phyloP scores from a whole-genome alignment of 2,329 filamentous ascomycete genomes.

The Cladosporium sp. region DNA sequence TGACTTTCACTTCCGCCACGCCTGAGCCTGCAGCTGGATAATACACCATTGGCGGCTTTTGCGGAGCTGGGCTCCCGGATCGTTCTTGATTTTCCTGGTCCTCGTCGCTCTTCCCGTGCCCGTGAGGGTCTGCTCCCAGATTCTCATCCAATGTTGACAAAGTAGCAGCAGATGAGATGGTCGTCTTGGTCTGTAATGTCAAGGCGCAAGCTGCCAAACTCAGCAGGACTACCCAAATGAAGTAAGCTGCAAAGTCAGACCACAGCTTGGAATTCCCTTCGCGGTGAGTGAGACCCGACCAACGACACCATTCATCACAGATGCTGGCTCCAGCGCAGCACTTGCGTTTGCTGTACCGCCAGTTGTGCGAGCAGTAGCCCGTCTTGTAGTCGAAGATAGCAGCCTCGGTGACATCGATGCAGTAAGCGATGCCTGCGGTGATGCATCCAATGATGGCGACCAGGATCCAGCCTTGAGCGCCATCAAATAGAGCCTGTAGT shows the following conservation, averaged over 20 bases:
- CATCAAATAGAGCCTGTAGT: conserved; percentile 71
- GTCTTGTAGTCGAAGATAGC: conserved; percentile 87
- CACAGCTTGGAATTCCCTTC: conserved; percentile 48
- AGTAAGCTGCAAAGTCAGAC: conserved; percentile 75
- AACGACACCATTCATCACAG: conserved; percentile 60
- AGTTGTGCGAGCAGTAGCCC: conserved; percentile 70
- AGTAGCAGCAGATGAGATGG: conserved; percentile 82
- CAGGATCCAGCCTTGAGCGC: conserved; percentile 88
- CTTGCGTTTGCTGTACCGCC: conserved; percentile 68
- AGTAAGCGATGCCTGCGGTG: conserved; percentile 80
- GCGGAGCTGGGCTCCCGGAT: conserved; percentile 35
- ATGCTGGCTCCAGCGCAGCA: conserved; percentile 56
- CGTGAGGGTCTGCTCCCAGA: conserved; percentile 62
- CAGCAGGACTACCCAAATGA: conserved; percentile 66
- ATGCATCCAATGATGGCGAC: conserved; percentile 85
- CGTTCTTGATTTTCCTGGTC: conserved; percentile 39
- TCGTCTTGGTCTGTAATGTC: conserved; percentile 86
- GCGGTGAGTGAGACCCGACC: conserved; percentile 58
- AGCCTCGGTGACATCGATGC: conserved; percentile 81
- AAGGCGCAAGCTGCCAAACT: conserved; percentile 70
- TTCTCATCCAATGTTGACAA: conserved; percentile 91
- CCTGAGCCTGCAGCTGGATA: conserved; percentile 95
- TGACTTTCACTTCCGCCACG: conserved; percentile 95
- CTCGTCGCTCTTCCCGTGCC: conserved; percentile 33
- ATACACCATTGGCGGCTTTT: conserved; percentile 74